Evolutionary conservation across 2,329 filamentous ascomycete species (phyloP), one percentile per base, ranked within the genome.

Genomic region (Xylaria digitata): DNA sequence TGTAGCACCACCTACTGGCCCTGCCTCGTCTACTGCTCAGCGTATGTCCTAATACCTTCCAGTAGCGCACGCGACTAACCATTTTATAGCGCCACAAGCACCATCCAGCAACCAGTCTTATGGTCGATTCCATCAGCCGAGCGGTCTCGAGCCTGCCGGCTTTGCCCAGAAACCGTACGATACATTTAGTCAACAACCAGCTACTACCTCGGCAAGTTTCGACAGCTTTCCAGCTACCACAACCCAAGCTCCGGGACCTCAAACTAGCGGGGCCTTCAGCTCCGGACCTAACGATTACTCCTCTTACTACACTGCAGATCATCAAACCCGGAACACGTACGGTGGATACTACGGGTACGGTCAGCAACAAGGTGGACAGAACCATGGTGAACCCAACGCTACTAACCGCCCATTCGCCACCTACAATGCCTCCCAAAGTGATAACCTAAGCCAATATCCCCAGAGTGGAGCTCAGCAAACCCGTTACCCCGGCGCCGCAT

Each of bases 251-350:
- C 83, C 84, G 70, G 81, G 79, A 49, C 86, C 86, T 63, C 87
- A 88, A 72, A 86, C 87, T 68, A 87, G 86, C 74, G 90, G 86
- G 55, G 86, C 86, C 37, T 91, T 91, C 80, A 92, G 89, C 73
- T 92, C 92, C 60, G 91, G 90, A 21, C 90, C 90, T 15, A 88
- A 85, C 78, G 93, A 97, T 71, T 97, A 93, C 80, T 91, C 92
- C 21, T 90, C 91, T 6, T 97, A 96, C 82, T 96, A 97, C 79
- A 92, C 91, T 3, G 87, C 90, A 42, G 93, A 94, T 42, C 93
- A 93, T 70, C 89, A 88, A 72, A 84, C 88, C 72, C 90, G 92
- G 71, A 90, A 90, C 76, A 86, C 89, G 0, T 97, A 96, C 82
- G 89, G 89, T 77, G 91, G 93, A 78, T 93, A 96, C 78, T 90